phyloP scores from a whole-genome alignment of 129 eudicot genomes.

The Lactuca sativa region DNA sequence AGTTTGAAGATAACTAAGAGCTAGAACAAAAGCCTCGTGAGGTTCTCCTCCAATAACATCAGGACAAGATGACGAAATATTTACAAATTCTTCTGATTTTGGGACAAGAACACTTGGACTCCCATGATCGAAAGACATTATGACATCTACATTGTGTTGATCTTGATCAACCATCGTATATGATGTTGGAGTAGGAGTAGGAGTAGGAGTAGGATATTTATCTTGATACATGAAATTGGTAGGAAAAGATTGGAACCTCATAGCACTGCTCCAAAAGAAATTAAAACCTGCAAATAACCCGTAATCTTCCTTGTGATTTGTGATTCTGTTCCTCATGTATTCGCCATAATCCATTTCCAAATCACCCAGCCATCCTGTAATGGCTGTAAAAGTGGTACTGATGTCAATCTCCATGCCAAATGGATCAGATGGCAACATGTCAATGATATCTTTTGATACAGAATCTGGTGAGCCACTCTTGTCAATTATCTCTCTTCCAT shows the following conservation, averaged over 20 bases:
- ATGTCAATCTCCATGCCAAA: constrained; percentile 82
- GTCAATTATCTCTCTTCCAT: constrained; percentile 44
- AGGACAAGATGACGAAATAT: constrained; percentile 21
- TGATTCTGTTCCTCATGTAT: constrained; percentile 36
- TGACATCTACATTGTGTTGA: constrained; percentile 12
- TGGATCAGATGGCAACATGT: constrained; percentile 83
- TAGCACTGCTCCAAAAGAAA: constrained; percentile 49
- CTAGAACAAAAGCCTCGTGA: constrained; percentile 58
- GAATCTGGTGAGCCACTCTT: constrained; percentile 45
- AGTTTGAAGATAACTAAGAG: constrained; percentile 62
- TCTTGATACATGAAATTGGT: constrained; percentile 24
- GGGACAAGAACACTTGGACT: constrained; percentile 22
- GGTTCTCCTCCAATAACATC: constrained; percentile 45
- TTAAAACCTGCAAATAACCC: constrained; percentile 55
- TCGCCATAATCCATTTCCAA: constrained; percentile 56
- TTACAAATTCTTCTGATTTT: constrained; percentile 12
- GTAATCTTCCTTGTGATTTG: constrained; percentile 39
- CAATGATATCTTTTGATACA: constrained; percentile 51
- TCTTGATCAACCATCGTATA: not conserved
- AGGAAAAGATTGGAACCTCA: constrained; percentile 48
- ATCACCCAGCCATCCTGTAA: constrained; percentile 70
- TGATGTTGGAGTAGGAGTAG: not conserved
- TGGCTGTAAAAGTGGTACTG: constrained; percentile 60
- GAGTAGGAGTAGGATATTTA: not conserved
- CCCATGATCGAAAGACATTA: constrained; percentile 27